Base-by-base conservation (phyloP, 2,329 filamentous ascomycete genomes). In the Venturia asperata region DNA sequence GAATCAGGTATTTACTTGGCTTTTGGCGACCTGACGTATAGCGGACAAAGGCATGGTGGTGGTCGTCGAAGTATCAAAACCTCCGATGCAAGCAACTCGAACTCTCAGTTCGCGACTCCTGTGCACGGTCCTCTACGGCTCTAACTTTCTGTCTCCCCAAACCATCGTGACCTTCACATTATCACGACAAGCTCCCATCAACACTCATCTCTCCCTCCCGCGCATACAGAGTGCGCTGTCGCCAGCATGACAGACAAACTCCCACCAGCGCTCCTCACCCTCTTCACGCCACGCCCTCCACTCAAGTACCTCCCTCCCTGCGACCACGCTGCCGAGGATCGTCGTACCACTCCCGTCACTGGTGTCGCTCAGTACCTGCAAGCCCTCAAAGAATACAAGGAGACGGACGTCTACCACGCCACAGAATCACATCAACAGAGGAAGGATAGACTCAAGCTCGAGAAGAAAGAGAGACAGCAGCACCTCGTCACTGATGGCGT, bases 341-440 rank as follows among this genome's bases (percentile, higher is more conserved):
- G 91, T 71, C 87, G 83, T 74, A 95, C 91, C 21, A 85, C 87
- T 67, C 79, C 83, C 64, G 85, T 97, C 68, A 80, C 81, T 27
- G 91, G 91, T 63, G 75, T 97, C 66, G 91, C 87, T 27, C 83
- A 86, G 61, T 97, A 85, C 72, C 81, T 97, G 27, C 83, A 87
- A 21, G 86, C 87, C 30, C 80, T 96, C 45, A 80, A 88, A 67
- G 85, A 90, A 63, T 93, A 95, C 78, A 89, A 89, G 74, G 85
- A 91, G 70, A 87, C 87, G 11, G 87, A 92, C 69, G 82, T 83
- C 7, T 96, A 91, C 73, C 79, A 85, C 64, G 87, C 92, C 4
- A 96, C 91, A 0, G 94, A 97, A 78, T 96, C 92, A 76, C 96
- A 92, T 91, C 82, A 97, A 70, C 87, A 97, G 79, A 84, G 84